Conservation (phyloP, 139 green algal genomes). For the Spirogloea muscicola region DNA sequence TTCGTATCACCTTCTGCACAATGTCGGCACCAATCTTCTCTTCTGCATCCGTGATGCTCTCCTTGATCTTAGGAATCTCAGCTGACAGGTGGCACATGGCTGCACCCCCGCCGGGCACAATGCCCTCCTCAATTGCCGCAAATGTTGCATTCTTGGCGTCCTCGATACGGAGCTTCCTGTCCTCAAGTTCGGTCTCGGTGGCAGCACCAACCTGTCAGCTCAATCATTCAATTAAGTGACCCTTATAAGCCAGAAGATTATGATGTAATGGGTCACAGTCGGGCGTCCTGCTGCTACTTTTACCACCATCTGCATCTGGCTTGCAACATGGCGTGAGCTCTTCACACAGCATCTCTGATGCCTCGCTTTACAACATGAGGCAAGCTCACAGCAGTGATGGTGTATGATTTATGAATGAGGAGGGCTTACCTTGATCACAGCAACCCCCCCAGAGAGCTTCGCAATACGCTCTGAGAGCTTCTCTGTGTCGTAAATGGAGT, state of each 20-base stretch:
- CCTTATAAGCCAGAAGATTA: too few species aligned
- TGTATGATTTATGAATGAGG: too few species aligned
- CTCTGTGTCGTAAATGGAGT: conserved; percentile 96
- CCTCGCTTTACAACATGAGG: too few species aligned
- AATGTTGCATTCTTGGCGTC: conserved; percentile 99
- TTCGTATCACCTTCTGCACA: conserved; percentile 85
- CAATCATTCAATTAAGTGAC: neutral
- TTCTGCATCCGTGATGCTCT: conserved; percentile 74
- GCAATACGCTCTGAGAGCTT: conserved; percentile 98
- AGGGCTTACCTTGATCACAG: conserved; percentile 95
- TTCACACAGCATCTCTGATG: too few species aligned
- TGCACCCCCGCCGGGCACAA: conserved; percentile 85
- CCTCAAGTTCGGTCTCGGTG: conserved; percentile 97
- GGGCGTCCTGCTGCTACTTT: too few species aligned
- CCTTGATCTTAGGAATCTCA: conserved; percentile 76
- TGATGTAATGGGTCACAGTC: too few species aligned
- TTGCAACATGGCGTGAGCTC: too few species aligned
- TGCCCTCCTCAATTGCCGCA: conserved; percentile 91
- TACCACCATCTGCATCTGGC: too few species aligned
- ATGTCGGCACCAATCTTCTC: conserved; percentile 92
- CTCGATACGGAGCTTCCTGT: conserved; percentile 98
- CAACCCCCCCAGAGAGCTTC: conserved; percentile 94
- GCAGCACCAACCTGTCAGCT: conserved; percentile 85
- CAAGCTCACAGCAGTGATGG: too few species aligned
- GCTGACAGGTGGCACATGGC: conserved; percentile 89